A percentile compares a stretch with the other conserved stretches of the same genome.
phyloP scores from a whole-genome alignment of 2,329 filamentous ascomycete genomes.

The Metarhizium anisopliae region DNA sequence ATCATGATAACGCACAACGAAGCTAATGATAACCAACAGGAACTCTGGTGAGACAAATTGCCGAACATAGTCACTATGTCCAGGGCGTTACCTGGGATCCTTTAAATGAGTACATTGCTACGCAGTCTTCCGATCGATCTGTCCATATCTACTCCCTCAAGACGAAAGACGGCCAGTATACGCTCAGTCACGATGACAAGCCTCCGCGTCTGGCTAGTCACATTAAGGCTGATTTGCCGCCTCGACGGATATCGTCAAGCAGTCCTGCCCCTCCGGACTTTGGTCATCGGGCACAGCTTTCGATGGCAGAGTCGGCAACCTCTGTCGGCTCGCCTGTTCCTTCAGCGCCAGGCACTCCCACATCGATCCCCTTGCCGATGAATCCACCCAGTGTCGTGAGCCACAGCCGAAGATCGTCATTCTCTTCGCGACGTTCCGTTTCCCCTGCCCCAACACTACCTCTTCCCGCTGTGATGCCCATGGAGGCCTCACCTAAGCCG shows the following conservation, averaged over 20 bases:
- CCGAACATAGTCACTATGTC: slow-evolving; percentile 96
- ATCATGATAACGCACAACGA: not conserved
- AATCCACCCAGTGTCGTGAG: slow-evolving; percentile 85
- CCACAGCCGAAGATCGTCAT: slow-evolving; percentile 90
- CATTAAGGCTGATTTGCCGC: slow-evolving; percentile 79
- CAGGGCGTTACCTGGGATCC: slow-evolving; percentile 99
- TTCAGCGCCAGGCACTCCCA: slow-evolving; percentile 89
- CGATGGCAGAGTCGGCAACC: slow-evolving; percentile 39
- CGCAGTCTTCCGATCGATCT: slow-evolving; percentile 94
- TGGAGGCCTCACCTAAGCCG: slow-evolving; percentile 80
- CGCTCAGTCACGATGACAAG: slow-evolving; percentile 56
- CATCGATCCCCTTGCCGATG: slow-evolving; percentile 84
- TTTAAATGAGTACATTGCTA: slow-evolving; percentile 94
- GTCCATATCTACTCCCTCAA: slow-evolving; percentile 96
- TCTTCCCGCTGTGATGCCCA: slow-evolving; percentile 87
- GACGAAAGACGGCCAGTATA: slow-evolving; percentile 93
- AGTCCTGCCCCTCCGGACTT: slow-evolving; percentile 88
- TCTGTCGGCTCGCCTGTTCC: slow-evolving; percentile 73
- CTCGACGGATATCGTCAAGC: slow-evolving; percentile 78
- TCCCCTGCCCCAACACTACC: slow-evolving; percentile 92
- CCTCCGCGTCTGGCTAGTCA: slow-evolving; percentile 75
- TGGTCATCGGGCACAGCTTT: slow-evolving; percentile 55
- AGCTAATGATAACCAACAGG: slow-evolving; percentile 23
- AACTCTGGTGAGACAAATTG: slow-evolving; percentile 77
- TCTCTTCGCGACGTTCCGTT: slow-evolving; percentile 77